These are phyloP conservation scores for Cystofilobasidium ferigula DNA, from an alignment of 768 basidiomycete species.

Conservation along the genomic window DNA sequence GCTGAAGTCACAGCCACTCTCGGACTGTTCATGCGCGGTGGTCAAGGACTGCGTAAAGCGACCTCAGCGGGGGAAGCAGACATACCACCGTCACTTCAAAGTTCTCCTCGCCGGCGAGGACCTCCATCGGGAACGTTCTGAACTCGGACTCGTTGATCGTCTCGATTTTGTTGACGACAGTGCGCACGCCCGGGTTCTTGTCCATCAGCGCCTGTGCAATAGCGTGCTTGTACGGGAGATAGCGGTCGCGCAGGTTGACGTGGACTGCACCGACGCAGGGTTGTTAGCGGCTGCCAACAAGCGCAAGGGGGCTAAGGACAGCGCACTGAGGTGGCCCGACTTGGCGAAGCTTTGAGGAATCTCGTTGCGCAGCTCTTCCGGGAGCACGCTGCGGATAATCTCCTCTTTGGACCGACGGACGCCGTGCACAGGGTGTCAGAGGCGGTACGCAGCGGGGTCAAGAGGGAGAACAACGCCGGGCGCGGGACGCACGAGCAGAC, in stretches of 20 bases:
- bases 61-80: slow-evolving; percentile 17
- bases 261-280: slow-evolving; percentile 50
- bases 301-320: background rate
- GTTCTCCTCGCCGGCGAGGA: slow-evolving; percentile 80
- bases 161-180: slow-evolving; percentile 91
- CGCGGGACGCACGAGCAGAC: slow-evolving; percentile 55
- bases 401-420: slow-evolving; percentile 40
- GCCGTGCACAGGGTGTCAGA: background rate
- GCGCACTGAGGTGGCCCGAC: slow-evolving; percentile 76
- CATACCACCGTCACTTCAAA: slow-evolving; percentile 77
- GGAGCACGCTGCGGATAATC: slow-evolving; percentile 68
- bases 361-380: slow-evolving; percentile 61
- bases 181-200: slow-evolving; percentile 72
- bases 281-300: slow-evolving; percentile 1
- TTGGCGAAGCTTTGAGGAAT: slow-evolving; percentile 78
- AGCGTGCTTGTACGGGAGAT: slow-evolving; percentile 76
- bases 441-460: no score
- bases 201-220: slow-evolving; percentile 90
- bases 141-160: slow-evolving; percentile 65
- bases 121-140: slow-evolving; percentile 91
- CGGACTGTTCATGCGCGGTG: slow-evolving; percentile 47
- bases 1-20: slow-evolving; percentile 72
- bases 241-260: slow-evolving; percentile 78
- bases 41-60: background rate
- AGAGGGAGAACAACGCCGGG: slow-evolving; percentile 3